Base-by-base conservation (phyloP, 2,329 filamentous ascomycete genomes). In the Aureobasidium sp. region DNA sequence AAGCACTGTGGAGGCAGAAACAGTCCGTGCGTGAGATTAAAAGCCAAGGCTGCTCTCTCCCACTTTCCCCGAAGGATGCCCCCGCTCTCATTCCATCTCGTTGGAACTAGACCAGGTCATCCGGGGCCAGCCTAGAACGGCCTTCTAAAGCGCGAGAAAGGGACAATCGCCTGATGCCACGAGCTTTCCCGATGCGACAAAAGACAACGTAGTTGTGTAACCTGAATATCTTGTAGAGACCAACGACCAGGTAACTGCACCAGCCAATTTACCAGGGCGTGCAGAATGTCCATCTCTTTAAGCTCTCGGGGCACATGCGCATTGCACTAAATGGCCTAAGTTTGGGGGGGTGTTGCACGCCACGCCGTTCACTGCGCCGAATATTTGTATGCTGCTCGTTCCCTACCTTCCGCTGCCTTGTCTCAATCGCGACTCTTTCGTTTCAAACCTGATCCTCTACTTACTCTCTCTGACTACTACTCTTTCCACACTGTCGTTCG, bases 321-420 rank as follows among this genome's bases (percentile, higher is more conserved):
- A 52, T 36, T 41, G 17, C 51, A 26, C 51, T 55, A 52, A 23
- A 26, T 39, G 50, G 27, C 50, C 50, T 52, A 52, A 39, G 12
- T 39, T 52, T 51, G 47, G 47, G 50, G 20, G 44, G 44, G 32
- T 57, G 53, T 57, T 39, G 29, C 55, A 59, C 55, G 55, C 55
- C 55, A 59, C 55, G 55, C 55, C 42, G 42, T 59, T 59, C 42
- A 1, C 26, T 29, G 51, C 51, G 37, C 51, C 37, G n/a, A 41
- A 32, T 55, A 55, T 44, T 44, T 47, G 26, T 48, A 29, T 44
- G 12, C 42, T 48, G 44, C 26, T 48, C 8, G 6, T 17, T 59
- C 32, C 44, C 42, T 20, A n/a, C 46, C n/a, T 47, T 29, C 27
- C n/a, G 37, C n/a, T 17, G 29, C 26, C 13, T 32, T 42, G 8